Conservation (phyloP, 768 basidiomycete species). For the Macrolepiota dolichaula region DNA sequence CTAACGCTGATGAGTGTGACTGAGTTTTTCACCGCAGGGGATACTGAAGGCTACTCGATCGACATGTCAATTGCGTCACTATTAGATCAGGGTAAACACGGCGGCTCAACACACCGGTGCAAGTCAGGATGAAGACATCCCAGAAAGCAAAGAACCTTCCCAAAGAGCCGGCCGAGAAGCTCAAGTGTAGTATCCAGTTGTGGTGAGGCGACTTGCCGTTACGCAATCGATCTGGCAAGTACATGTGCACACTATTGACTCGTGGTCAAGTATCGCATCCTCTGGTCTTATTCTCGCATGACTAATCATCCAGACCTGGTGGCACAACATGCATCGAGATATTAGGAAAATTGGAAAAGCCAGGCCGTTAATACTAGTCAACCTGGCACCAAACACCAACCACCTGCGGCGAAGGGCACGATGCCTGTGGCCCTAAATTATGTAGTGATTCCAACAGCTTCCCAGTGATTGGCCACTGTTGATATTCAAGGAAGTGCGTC, state of each 20-base stretch:
- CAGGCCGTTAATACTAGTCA: neutral
- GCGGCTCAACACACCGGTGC: neutral
- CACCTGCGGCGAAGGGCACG: neutral
- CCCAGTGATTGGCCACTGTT: neutral
- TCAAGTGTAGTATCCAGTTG: neutral
- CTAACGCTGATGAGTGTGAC: neutral
- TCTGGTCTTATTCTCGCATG: neutral
- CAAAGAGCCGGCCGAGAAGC: neutral
- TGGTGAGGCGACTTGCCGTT: neutral
- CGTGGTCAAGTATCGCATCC: neutral
- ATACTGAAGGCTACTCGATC: neutral
- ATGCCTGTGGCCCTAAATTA: neutral
- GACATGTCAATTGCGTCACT: neutral
- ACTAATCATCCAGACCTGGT: neutral
- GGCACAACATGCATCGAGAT: neutral
- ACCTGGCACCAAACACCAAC: neutral
- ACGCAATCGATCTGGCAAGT: neutral
- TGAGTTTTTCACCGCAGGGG: neutral
- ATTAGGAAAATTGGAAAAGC: neutral
- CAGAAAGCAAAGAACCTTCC: neutral
- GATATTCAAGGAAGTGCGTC: neutral
- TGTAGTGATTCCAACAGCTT: too few species aligned
- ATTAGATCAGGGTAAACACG: neutral
- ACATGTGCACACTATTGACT: neutral
- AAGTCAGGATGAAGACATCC: neutral